phyloP scores from a whole-genome alignment of 331 rosid species.

The Rhamnella rubrinervis region DNA sequence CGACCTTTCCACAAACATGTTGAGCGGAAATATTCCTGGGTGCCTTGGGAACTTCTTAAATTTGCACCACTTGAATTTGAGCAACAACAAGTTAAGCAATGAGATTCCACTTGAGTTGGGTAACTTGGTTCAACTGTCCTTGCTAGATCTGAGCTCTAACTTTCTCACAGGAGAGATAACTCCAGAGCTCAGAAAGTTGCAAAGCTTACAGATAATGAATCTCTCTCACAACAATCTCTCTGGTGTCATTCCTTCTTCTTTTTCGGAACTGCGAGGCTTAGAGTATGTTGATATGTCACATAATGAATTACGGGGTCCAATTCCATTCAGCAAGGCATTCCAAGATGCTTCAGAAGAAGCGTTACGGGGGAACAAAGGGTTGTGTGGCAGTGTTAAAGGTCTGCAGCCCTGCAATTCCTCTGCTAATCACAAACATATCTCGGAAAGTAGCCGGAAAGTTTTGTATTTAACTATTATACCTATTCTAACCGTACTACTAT shows the following conservation, averaged over 20 bases:
- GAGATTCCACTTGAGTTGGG: constrained; percentile 36
- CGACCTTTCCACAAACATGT: constrained; percentile 35
- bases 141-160: constrained; percentile 42
- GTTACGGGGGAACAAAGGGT: constrained; percentile 31
- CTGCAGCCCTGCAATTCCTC: constrained; percentile 29
- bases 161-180: constrained; percentile 40
- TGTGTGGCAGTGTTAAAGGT: constrained; percentile 35
- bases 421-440: not conserved
- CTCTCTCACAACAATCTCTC: constrained; percentile 52
- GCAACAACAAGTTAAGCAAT: constrained; percentile 34
- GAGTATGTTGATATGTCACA: constrained; percentile 36
- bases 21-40: constrained; percentile 37
- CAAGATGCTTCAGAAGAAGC: constrained; percentile 28
- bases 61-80: constrained; percentile 39
- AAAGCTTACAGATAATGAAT: constrained; percentile 39
- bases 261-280: constrained; percentile 25
- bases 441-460: not conserved
- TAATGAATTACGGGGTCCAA: constrained; percentile 36
- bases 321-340: constrained; percentile 37
- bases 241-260: constrained; percentile 40
- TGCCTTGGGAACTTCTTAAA: constrained; percentile 6
- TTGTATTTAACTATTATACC: not conserved
- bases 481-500: constrained; percentile 8
- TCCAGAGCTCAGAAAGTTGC: constrained; percentile 6
- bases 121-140: constrained; percentile 26